Conservation (phyloP, 345 rosid genomes). For the Sonneratia alba region DNA sequence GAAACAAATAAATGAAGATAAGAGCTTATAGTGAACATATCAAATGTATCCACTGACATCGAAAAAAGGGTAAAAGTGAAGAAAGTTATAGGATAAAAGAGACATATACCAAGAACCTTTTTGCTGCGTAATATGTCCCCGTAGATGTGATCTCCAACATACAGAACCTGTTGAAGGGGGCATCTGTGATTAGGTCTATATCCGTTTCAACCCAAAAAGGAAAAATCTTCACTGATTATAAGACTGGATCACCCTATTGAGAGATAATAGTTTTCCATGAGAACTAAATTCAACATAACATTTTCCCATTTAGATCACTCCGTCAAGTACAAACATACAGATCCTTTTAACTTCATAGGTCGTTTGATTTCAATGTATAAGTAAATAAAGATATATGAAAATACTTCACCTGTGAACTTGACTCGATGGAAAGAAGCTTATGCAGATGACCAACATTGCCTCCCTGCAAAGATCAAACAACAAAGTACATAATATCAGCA, state of each 20-base stretch:
- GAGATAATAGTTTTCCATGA: not conserved
- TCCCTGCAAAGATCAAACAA: slow-evolving; percentile 32
- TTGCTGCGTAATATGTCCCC: slow-evolving; percentile 98
- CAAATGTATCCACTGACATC: not conserved
- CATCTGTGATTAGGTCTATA: not conserved
- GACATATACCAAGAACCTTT: slow-evolving; percentile 70
- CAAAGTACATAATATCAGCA: not conserved
- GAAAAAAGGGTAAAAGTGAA: not conserved
- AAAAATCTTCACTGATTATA: too few relatives aligned
- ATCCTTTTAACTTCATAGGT: not conserved
- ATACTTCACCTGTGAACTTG: slow-evolving; percentile 79
- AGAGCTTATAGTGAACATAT: not conserved
- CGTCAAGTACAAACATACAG: not conserved
- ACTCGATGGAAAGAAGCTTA: slow-evolving; percentile 81
- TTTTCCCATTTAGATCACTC: not conserved
- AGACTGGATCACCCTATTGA: too few relatives aligned
- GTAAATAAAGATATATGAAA: not conserved
- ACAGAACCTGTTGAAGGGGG: slow-evolving; percentile 57
- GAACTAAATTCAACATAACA: not conserved
- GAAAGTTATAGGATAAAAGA: not conserved
- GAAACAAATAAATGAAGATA: not conserved
- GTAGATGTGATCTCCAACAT: slow-evolving; percentile 96
- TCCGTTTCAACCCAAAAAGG: too few relatives aligned
- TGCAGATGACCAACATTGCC: slow-evolving; percentile 95
- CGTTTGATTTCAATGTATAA: not conserved